phyloP scores from a whole-genome alignment of 805 yeast genomes.

The Candida peoriensis region DNA sequence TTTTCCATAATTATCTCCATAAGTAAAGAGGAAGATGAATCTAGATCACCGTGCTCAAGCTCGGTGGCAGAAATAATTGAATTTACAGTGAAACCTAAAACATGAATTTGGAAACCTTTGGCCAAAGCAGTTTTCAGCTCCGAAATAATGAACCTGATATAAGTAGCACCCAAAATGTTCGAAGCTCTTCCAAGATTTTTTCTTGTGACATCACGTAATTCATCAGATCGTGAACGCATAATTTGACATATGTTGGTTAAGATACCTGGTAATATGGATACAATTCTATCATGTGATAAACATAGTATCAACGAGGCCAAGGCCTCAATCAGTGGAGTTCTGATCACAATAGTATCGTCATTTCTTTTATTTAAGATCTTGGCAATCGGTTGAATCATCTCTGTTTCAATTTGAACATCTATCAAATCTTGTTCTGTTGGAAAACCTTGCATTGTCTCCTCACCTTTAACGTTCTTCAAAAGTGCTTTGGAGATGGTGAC shows the following conservation, averaged over 20 bases:
- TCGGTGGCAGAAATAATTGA: slow-evolving; percentile 54
- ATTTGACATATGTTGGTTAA: slow-evolving; percentile 87
- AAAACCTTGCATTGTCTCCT: slow-evolving; percentile 26
- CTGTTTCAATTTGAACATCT: slow-evolving; percentile 46
- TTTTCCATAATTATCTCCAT: slow-evolving; percentile 85
- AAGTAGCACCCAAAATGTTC: slow-evolving; percentile 61
- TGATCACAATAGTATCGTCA: slow-evolving; percentile 68
- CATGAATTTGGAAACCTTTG: slow-evolving; percentile 91
- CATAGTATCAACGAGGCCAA: slow-evolving; percentile 62
- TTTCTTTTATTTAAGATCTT: slow-evolving; percentile 58
- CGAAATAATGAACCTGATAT: slow-evolving; percentile 66
- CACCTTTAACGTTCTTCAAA: slow-evolving; percentile 27
- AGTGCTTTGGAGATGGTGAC: slow-evolving; percentile 52
- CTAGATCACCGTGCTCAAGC: slow-evolving; percentile 67
- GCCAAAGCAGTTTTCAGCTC: slow-evolving; percentile 77
- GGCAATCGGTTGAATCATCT: slow-evolving; percentile 56
- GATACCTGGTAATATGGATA: slow-evolving; percentile 68
- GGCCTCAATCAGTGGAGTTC: slow-evolving; percentile 82
- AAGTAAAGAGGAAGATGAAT: slow-evolving; percentile 54
- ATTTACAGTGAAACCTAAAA: slow-evolving; percentile 84
- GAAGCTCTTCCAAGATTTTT: slow-evolving; percentile 66
- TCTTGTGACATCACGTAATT: slow-evolving; percentile 81
- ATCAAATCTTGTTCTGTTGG: slow-evolving; percentile 33
- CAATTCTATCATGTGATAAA: slow-evolving; percentile 50
- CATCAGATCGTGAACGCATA: slow-evolving; percentile 79